phyloP scores from a whole-genome alignment of 139 green algal genomes.

The Coelastrella sp. region DNA sequence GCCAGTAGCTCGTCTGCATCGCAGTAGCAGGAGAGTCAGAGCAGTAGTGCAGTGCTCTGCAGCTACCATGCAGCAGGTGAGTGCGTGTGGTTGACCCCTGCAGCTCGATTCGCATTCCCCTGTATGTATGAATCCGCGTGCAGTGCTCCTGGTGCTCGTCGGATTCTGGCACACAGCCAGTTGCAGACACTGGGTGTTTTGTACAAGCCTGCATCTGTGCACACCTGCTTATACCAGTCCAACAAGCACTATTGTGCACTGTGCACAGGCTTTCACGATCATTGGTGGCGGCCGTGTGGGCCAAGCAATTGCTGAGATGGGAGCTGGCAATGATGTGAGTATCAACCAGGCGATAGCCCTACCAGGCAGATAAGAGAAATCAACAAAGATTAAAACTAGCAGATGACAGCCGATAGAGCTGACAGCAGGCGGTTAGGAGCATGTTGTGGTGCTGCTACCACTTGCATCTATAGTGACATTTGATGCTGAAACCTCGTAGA shows the following conservation, averaged over 20 bases:
- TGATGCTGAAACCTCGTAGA: too few relatives aligned
- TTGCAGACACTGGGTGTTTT: background rate
- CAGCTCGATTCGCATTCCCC: background rate
- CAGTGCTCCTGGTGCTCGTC: background rate
- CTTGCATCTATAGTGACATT: too few relatives aligned
- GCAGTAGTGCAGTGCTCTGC: slow-evolving; percentile 8
- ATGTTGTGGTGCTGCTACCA: too few relatives aligned
- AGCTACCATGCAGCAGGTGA: slow-evolving; percentile 16
- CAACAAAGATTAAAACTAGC: background rate
- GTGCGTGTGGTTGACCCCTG: background rate
- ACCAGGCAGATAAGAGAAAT: background rate
- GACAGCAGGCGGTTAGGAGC: too few relatives aligned
- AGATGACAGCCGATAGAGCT: too few relatives aligned
- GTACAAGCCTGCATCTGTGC: background rate
- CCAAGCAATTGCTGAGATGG: slow-evolving; percentile 84
- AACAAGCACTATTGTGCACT: background rate
- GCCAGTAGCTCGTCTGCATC: background rate
- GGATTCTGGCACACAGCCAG: too few relatives aligned
- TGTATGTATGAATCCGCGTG: background rate
- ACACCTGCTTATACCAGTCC: background rate
- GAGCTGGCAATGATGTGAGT: slow-evolving; percentile 75
- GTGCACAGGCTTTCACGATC: slow-evolving; percentile 77
- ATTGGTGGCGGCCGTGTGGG: slow-evolving; percentile 89
- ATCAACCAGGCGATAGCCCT: background rate
- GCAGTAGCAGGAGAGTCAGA: background rate